Evolutionary conservation across 2,329 filamentous ascomycete genomes (phyloP), one percentile per base, ranked within the genome.

Genomic region (Diaporthe longicolla): DNA sequence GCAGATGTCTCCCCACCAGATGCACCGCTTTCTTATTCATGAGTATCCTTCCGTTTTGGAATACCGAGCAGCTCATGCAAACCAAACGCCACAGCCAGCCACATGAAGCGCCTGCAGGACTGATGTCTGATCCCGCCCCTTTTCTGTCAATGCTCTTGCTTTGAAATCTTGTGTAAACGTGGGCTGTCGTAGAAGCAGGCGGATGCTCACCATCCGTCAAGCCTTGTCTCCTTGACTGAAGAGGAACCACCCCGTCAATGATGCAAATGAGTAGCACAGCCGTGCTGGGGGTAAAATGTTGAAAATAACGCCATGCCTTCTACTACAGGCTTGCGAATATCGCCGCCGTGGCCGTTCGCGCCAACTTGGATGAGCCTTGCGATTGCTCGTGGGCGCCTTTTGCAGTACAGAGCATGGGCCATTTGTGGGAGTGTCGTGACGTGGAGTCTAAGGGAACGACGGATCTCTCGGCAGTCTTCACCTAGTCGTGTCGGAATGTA

Each of bases 401-500:
- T 11, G 24, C 26, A 45, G 15, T 11, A 0, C 19, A 40, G 37
- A 21, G 3, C 29, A 21, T 6, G 29, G 21, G 8, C 19, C 24
- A 17, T 35, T 29, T 10, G 55, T 54, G 24, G 21, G 13, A 13
- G 11, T 6, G 19, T 40, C 37, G 37, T 40, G 11, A n/a, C n/a
- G 55, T 40, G 19, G 37, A n/a, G 35, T n/a, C 7, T 32, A 52
- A 52, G n/a, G 13, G 17, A 32, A 37, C 11, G n/a, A 37, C n/a
- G n/a, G 13, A 24, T 40, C 19, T 55, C 40, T 40, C 40, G 35
- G 24, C 26, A 29, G 43, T 63, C 37, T 43, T 57, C 48, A n/a
- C 10, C 71, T 74, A 83, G 55, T 93, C 91, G 79, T 95, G 93
- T 72, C 92, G 88, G 81, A 93, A 95, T 2, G 93, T 94, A 84